Base-by-base conservation (phyloP, 176 grass and related monocot genomes). In the Musa schizocarpa region DNA sequence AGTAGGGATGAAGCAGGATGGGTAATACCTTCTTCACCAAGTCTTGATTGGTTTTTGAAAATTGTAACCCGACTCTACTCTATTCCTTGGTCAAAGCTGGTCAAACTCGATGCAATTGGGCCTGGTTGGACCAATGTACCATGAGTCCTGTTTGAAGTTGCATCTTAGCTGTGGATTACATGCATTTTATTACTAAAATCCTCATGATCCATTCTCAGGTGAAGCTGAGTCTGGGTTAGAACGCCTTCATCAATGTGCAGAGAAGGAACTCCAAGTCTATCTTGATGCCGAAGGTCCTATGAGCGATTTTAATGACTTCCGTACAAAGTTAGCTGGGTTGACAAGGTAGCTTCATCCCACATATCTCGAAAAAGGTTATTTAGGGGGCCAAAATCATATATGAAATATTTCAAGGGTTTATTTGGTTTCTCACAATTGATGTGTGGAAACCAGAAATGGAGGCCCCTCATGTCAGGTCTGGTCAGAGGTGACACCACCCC, bases 171-270 rank as follows among this genome's bases (percentile, higher is more conserved):
- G 4, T 43, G 77, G 24, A 64, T 20, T 53, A 17, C 58, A 77
- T 76, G 53, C 13, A 10, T 53, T 53, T 43, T 43, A 43, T 2
- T 77, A 64, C 66, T 78, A 62, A 70, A 73, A 66, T 72, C 74
- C 51, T 19, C 79, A 70, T 77, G 65, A 73, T 79, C 23, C 55
- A 82, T 59, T 1, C 86, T 25, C 92, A 99, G 96, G 96, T 63
- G 96, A 99, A 74, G 96, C 96, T 11, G 96, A 99, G 83, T 99
- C 96, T 29, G 96, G 96, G 58, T 88, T 99, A 74, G 96, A 99
- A 82, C 88, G 96, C 43, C 77, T 99, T 64, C 96, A 99, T 88
- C 96, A 99, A 65, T 99, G 96, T 77, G 96, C 96, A 64, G 96
- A 99, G 77, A 99, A 94, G 86, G 96, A 99, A 76, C 88, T 99